Conservation (phyloP, 305 asterid species). For the Euphrasia arctica region DNA sequence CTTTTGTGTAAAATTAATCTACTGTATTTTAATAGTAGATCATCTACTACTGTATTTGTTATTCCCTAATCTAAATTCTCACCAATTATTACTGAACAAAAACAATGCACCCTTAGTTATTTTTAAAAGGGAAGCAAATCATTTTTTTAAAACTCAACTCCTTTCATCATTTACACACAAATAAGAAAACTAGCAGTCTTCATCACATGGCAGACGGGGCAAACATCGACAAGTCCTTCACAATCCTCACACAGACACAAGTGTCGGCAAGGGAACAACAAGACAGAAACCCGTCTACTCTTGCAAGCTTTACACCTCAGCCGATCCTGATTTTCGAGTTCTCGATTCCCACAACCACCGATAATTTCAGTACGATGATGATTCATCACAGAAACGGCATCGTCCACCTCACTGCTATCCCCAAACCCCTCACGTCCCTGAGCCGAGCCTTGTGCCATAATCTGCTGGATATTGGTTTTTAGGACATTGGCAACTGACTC, state of each 20-base stretch:
- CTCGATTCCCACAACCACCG: conserved; percentile 16
- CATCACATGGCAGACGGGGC: conserved; percentile 72
- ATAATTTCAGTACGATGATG: conserved; percentile 24
- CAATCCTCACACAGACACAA: conserved; percentile 63
- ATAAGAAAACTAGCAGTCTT: conserved; percentile 69
- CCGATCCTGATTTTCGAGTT: too few relatives aligned
- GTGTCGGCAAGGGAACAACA: conserved; percentile 72
- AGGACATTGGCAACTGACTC: conserved; percentile 57
- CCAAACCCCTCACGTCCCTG: conserved; percentile 65
- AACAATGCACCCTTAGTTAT: too few relatives aligned
- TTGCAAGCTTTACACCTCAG: conserved; percentile 52
- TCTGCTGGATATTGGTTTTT: conserved; percentile 60
- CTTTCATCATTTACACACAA: conserved; percentile 33
- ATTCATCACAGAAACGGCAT: conserved; percentile 50
- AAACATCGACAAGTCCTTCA: conserved; percentile 45
- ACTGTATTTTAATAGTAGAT: too few relatives aligned
- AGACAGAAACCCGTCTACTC: conserved; percentile 35
- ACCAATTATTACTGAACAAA: too few relatives aligned
- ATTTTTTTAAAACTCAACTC: too few relatives aligned
- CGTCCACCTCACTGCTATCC: conserved; percentile 58
- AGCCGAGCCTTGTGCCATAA: conserved; percentile 45
- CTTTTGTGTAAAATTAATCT: too few relatives aligned
- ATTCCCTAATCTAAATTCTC: too few relatives aligned
- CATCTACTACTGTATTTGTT: too few relatives aligned
- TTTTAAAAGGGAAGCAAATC: too few relatives aligned